Conservation (phyloP, 352 stramenopile species). For the Aphanomyces stellatus region DNA sequence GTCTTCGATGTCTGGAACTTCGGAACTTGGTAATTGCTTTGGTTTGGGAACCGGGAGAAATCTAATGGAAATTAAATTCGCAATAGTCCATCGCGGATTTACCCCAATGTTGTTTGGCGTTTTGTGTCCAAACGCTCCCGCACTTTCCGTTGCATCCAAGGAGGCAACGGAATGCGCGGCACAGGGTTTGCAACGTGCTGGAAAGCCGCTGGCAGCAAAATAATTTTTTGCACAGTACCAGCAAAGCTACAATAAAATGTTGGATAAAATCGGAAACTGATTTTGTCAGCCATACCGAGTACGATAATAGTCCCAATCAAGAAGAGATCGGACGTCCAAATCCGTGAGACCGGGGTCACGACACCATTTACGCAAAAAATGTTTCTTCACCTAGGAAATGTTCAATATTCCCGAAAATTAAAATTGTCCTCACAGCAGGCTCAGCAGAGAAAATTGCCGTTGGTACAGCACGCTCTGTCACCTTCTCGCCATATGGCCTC, state of each 20-base stretch:
- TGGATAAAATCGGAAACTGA: background rate
- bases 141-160: constrained; percentile 94
- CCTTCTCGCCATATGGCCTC: constrained; percentile 87
- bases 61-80: background rate
- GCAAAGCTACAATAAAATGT: constrained; percentile 29
- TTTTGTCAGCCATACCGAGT: constrained; percentile 32
- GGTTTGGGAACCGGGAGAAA: background rate
- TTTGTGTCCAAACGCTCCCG: constrained; percentile 80
- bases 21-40: background rate
- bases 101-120: constrained; percentile 46
- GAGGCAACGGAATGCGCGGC: constrained; percentile 91
- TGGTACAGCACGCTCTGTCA: constrained; percentile 97
- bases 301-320: constrained; percentile 99
- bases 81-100: background rate
- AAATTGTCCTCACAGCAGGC: constrained; percentile 37
- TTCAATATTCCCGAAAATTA: background rate
- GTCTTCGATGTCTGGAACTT: background rate
- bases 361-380: constrained; percentile 98
- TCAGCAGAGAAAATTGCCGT: constrained; percentile 97
- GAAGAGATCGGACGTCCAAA: constrained; percentile 89
- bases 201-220: constrained; percentile 97
- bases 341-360: constrained; percentile 88
- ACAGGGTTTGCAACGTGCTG: constrained; percentile 97
- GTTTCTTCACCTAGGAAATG: constrained; percentile 65
- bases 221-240: constrained; percentile 97